Percentiles rank a stretch among this genome's conserved stretches.
Conservation (phyloP, 2,329 filamentous ascomycete genomes). For the Mycosphaerella sp. region DNA sequence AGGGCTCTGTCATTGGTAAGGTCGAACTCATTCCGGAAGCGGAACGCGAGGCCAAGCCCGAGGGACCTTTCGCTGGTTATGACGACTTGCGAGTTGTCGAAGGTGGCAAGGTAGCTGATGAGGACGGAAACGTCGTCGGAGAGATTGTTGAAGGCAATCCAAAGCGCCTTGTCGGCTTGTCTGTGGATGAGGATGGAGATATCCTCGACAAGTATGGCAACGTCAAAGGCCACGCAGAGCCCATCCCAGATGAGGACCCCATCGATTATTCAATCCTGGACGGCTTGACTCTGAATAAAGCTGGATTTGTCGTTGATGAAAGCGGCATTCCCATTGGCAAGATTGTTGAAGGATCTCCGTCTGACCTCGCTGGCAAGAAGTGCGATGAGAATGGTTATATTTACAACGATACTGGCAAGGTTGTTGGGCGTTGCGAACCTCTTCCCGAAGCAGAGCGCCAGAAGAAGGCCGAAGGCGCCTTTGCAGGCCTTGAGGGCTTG, state of each 20-base stretch:
- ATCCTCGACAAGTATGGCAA: constrained; percentile 68
- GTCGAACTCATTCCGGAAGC: constrained; percentile 62
- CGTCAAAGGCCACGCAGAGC: constrained; percentile 51
- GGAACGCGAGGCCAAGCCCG: constrained; percentile 49
- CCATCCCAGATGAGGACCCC: constrained; percentile 44
- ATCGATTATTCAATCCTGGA: constrained; percentile 54
- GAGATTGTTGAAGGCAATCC: constrained; percentile 48
- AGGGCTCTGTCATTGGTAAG: constrained; percentile 62
- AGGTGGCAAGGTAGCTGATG: constrained; percentile 45
- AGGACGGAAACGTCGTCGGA: constrained; percentile 48
- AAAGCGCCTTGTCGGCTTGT: constrained; percentile 64
- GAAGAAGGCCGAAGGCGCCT: constrained; percentile 56
- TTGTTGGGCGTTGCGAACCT: constrained; percentile 52
- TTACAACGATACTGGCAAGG: constrained; percentile 51
- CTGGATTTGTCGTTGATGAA: constrained; percentile 51
- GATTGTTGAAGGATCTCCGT: constrained; percentile 51
- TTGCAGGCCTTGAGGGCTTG: constrained; percentile 59
- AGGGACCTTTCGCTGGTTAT: constrained; percentile 47
- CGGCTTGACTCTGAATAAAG: constrained; percentile 59
- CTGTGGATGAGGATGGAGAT: constrained; percentile 76
- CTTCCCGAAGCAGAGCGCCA: constrained; percentile 54
- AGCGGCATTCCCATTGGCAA: constrained; percentile 51
- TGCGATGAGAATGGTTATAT: constrained; percentile 52
- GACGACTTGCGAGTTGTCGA: constrained; percentile 44
- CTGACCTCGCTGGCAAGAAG: constrained; percentile 51